Base-by-base conservation (phyloP, 179 eudicot species). In the Carnegiea gigantea region DNA sequence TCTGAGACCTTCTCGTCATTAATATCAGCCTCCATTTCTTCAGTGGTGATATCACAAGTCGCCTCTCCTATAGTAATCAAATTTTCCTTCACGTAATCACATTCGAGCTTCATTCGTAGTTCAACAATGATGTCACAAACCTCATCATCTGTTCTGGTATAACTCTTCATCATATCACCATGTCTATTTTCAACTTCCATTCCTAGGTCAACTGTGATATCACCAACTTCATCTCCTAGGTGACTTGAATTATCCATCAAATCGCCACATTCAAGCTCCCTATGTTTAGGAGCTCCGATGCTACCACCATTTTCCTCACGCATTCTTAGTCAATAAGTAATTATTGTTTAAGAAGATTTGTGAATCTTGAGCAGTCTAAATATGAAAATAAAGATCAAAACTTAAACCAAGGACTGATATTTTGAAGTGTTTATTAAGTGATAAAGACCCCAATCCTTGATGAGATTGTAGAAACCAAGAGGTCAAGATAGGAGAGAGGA, bases 301-400 rank as follows among this genome's bases (percentile, higher is more conserved):
- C 73, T 80, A 81, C 80, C 82, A 75, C 48, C 54, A 38, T 68
- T 80, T 71, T 75, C 79, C 67, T 77, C 86, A 5, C 82, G 78
- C 89, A 87, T 87, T 64, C 72, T 43, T 77, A 70, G 76, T 71
- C 21, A 68, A 48, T 6, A 78, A 75, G 62, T 40, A 38, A 23
- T 23, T 64, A 68, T 5, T 11, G 33, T 30, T 38, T 14, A 60
- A 70, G 57, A 78, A 54, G 43, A 71, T 59, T 21, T 78, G 73
- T 53, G 48, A 68, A 20, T 70, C 82, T 84, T 82, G 68, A 84
- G 53, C 53, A 84, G 30, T 46, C 10, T 26, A 62, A 60, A 36
- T 33, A 30, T 60, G 30, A 10, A 51, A 64, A 44, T 6, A 43
- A 23, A 12, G 46, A 80, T 10, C 33, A 67, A 67, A 62, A 82